Evolutionary conservation across 495 filamentous ascomycete species (phyloP), one percentile per base, ranked within the genome.

Genomic region (Aspergillus homomorphus): DNA sequence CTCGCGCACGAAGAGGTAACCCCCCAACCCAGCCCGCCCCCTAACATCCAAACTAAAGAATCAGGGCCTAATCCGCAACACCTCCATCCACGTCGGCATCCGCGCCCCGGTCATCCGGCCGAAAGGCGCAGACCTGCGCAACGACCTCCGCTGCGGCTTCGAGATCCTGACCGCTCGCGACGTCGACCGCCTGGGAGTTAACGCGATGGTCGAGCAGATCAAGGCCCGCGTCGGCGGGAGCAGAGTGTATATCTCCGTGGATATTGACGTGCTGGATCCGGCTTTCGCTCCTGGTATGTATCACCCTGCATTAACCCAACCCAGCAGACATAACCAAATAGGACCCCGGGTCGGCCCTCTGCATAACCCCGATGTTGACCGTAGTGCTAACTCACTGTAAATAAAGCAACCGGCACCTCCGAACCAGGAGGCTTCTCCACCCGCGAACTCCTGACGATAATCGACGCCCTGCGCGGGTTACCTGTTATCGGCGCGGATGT

Each of bases 231-330:
- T 82, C 0, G 78, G 74, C 9, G 53, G 66, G 24, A 61, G 58
- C 18, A 54, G 28, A 1, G 68, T 73, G 7, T 73, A 73, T 28
- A 78, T 82, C 21, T 67, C 66, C n/a, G 66, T 73, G 14, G 80
- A 82, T 56, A 83, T 82, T 53, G 80, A 83, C 62, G 78, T 81
- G 0, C 72, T 82, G 51, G 80, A 82, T 69, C 79, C 80, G 33
- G 80, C 78, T 2, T 70, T 75, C 46, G 80, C 79, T 42, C 80
- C 80, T n/a, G 79, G 75, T 54, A 75, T 48, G 45, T 43, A 7
- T 28, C 16, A 20, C 22, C n/a, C 6, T 45, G 8, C 48, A 20
- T 28, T 24, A 12, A 9, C 41, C 19, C 10, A 19, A 16, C 9
- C 10, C 26, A 26, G 41, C 7, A 45, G 18, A 6, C 44, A 45